Evolutionary conservation across 495 filamentous ascomycete genomes (phyloP), one percentile per base, ranked within the genome.

Genomic region (Daldinia childiae): DNA sequence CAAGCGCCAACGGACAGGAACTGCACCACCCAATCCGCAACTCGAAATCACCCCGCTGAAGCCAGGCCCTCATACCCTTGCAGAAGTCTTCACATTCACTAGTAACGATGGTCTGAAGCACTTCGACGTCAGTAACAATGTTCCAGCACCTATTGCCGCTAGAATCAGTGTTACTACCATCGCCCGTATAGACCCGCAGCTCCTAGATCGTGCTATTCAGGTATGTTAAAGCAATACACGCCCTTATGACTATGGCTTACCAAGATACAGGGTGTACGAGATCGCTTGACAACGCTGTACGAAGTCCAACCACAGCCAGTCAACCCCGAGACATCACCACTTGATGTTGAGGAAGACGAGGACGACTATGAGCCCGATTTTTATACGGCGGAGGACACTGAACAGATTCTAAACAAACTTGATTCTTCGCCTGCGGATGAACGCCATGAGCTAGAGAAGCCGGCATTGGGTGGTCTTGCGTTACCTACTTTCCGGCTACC

Each of bases 281-380:
- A 72, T 62, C 83, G 77, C 69, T 80, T 79, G 5, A 52, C 64
- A 4, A 69, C 77, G 72, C 81, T 78, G 65, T 76, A 76, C n/a
- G 74, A 62, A 24, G 74, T 70, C 14, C 76, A 81, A 45, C 80
- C 82, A 55, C 73, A 84, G 8, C 80, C 77, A 1, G 61, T 86
- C 8, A 84, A 86, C 62, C 76, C 85, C 2, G 82, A 84, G 14
- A 84, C 81, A 1, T 77, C 82, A 8, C 83, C 83, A 1, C 75
- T 86, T 8, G 86, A 81, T 21, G 82, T 87, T 0, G 90, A 89
- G n/a, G 92, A 95, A 6, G 93, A 97, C 17, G 93, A 97, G 14
- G 94, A 94, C 58, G 90, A 94, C 63, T 96, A 97, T 73, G 93
- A 96, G 68, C 93, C 93, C 0, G 90, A 95, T 79, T 94, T 91